Evolutionary conservation across 2,329 filamentous ascomycete species (phyloP), one percentile per base, ranked within the genome.

Genomic region (Cladosporium cucumerinum): DNA sequence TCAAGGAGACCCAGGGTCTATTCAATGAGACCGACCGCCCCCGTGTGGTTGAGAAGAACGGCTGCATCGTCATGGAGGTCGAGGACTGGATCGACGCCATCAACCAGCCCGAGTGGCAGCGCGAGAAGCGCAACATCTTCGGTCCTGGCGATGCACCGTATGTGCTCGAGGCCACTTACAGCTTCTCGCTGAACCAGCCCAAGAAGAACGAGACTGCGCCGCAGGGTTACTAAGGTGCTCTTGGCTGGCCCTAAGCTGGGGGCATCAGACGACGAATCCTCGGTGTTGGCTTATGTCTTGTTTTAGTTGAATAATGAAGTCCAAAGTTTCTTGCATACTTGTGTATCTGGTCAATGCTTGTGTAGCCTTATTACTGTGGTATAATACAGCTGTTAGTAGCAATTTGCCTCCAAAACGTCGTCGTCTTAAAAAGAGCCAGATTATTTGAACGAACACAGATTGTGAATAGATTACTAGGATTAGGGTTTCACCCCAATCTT

Each of bases 51-150:
- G 84, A 86, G 64, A 76, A 93, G 81, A 92, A 93, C 74, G 93
- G 92, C 34, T 97, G 94, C 77, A 74, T 97, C 28, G 94, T 97
- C 57, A 85, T 97, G 77, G 94, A 97, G 80, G 91, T 95, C 14
- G 87, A 97, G 82, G 93, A 95, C 76, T 97, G 88, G 86, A 96
- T 97, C 73, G 93, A 96, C 75, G 93, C 85, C 28, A 95, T 98
- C 79, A 97, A 97, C 79, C 96, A 97, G 78, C 93, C 93, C 0
- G 86, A 92, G 77, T 97, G 94, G 94, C 87, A 87, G 66, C 86
- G 93, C 63, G 78, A 82, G 55, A 78, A 81, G 69, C 80, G 76
- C 73, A 77, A 84, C 67, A 81, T 84, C 66, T 84, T 80, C 66
- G 78, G 80, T 2, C 80, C 81, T 2, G 76, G 73, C 2, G 77